phyloP scores from a whole-genome alignment of 208 protist genomes.

The Leishmania guyanensis region DNA sequence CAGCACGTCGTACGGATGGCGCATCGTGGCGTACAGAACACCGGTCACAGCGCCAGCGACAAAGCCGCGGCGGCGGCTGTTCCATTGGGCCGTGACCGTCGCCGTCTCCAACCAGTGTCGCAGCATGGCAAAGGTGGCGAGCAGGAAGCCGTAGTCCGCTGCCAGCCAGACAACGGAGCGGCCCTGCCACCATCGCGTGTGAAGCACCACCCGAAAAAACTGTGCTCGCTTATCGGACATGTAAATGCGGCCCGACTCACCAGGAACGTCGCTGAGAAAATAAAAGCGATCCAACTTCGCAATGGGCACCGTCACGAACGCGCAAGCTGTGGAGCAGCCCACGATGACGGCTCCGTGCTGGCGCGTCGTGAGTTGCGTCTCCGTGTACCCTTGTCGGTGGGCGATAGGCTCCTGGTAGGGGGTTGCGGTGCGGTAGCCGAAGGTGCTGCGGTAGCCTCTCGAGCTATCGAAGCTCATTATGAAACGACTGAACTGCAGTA shows the following conservation, averaged over 20 bases:
- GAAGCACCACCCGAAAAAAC: constrained; percentile 73
- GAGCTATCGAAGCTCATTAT: constrained; percentile 24
- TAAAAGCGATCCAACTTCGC: constrained; percentile 68
- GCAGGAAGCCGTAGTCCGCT: constrained; percentile 43
- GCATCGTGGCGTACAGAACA: constrained; percentile 41
- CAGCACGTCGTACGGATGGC: constrained; percentile 83
- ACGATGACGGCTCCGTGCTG: constrained; percentile 60
- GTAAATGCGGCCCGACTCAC: constrained; percentile 71
- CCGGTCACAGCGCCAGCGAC: constrained; percentile 62
- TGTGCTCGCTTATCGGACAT: constrained; percentile 79
- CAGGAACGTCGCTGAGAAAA: constrained; percentile 80
- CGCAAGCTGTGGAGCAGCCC: constrained; percentile 35
- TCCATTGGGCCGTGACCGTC: background rate
- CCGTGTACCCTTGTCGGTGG: constrained; percentile 70
- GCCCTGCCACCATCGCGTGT: constrained; percentile 70
- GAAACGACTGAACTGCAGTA: background rate
- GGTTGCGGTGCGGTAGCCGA: constrained; percentile 31
- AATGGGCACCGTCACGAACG: constrained; percentile 52
- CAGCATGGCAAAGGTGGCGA: constrained; percentile 46
- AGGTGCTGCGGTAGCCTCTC: constrained; percentile 21
- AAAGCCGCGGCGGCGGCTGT: constrained; percentile 36
- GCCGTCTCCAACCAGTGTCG: constrained; percentile 24
- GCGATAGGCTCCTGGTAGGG: constrained; percentile 58
- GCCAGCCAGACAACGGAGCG: constrained; percentile 39
- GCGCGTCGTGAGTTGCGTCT: constrained; percentile 48